Conservation (phyloP, 345 rosid genomes). For the Brassica carinata region DNA sequence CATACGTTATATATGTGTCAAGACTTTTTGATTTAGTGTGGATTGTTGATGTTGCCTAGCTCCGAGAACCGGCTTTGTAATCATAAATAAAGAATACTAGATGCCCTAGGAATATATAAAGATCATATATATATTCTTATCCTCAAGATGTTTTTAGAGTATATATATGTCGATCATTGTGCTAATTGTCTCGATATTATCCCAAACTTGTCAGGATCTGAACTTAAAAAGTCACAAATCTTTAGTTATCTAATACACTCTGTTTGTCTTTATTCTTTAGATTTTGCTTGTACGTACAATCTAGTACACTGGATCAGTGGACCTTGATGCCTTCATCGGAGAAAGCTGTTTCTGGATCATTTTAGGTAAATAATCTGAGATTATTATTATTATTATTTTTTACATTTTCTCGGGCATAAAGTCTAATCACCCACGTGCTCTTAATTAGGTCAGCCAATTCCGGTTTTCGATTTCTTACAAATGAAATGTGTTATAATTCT, state of each 20-base stretch:
- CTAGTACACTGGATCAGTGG: constrained; percentile 2
- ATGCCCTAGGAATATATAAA: constrained; percentile 35
- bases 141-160: constrained; percentile 4
- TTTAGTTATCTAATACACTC: neutral
- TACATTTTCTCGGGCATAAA: neutral
- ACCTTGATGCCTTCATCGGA: constrained; percentile 1
- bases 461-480: neutral
- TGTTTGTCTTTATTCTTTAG: constrained; percentile 2
- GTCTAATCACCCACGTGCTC: neutral
- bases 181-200: neutral
- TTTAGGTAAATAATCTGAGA: neutral
- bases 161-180: neutral
- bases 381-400: neutral
- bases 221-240: constrained; percentile 2
- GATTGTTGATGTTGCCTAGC: constrained; percentile 36
- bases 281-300: constrained; percentile 6
- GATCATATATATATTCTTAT: neutral
- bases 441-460: neutral
- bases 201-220: neutral
- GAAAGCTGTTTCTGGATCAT: neutral
- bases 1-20: constrained; percentile 22
- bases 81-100: constrained; percentile 28
- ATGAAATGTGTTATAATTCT: neutral
- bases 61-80: constrained; percentile 29
- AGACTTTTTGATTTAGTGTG: constrained; percentile 34